These are phyloP conservation scores for Tolypocladium inflatum DNA, from an alignment of 2,329 filamentous ascomycete genomes.

Conservation along the genomic window DNA sequence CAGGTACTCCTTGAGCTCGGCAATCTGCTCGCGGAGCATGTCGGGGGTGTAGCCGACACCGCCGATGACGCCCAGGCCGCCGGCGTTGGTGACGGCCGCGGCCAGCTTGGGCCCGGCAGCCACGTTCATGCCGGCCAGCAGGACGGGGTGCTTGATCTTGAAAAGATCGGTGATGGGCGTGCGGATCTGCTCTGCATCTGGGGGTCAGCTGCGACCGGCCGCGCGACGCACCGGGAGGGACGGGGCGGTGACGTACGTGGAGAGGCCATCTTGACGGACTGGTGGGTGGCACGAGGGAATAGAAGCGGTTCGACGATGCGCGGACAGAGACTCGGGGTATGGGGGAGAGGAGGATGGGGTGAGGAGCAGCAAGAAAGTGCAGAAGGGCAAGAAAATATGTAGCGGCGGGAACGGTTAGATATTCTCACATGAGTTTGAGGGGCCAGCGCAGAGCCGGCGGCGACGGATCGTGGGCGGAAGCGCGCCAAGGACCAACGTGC, in stretches of 20 bases:
- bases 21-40: conserved; percentile 92
- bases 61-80: conserved; percentile 91
- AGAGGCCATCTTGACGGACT: conserved; percentile 55
- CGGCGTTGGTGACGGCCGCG: conserved; percentile 93
- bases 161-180: conserved; percentile 92
- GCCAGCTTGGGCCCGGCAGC: conserved; percentile 93
- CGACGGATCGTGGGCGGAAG: neutral
- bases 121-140: conserved; percentile 98
- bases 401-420: neutral
- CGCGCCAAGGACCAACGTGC: neutral
- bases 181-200: conserved; percentile 49
- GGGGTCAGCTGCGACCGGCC: neutral
- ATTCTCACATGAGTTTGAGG: conserved; percentile 2
- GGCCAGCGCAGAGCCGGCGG: neutral
- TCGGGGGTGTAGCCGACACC: conserved; percentile 94
- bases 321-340: neutral
- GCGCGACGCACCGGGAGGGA: neutral
- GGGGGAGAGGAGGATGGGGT: neutral
- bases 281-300: neutral
- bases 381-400: neutral
- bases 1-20: conserved; percentile 83
- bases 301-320: neutral
- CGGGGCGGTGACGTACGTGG: conserved; percentile 53
- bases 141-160: conserved; percentile 92
- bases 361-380: neutral